Evolutionary conservation across 371 early-diverging fungal species (phyloP), one percentile per base, ranked within the genome.

Genomic region (Batkoa obscura): DNA sequence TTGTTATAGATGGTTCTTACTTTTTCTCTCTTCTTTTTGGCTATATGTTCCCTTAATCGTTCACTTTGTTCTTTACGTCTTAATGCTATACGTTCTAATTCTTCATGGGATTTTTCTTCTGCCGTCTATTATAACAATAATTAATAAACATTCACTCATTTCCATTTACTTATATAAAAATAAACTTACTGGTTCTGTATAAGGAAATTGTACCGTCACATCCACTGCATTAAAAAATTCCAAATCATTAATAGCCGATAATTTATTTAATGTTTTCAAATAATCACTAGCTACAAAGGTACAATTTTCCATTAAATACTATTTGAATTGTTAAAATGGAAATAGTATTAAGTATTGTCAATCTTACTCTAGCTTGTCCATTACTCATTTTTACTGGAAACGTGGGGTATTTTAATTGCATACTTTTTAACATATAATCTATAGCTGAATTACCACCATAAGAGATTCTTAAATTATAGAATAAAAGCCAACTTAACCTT

Each of bases 391-490:
- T 88, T 51, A 78, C 75, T 0, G 92, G 92, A 56, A 90, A 88
- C 0, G 79, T 79, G 0, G 91, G 84, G 60, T 90, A 93, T 64
- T 93, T 93, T 37, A 85, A 71, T 63, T 90, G 91, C 75, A 92
- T 71, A 2, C 87, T 69, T 62, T 86, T 86, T 36, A 84, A 68
- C 81, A 91, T 69, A 59, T 76, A 86, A 32, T 88, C 88, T 1
- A 81, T 75, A 39, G 84, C 73, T 57, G 79, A 69, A 12, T 68
- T 72, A n/a, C 84, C 83, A 35, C 86, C 86, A 62, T 75, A 79
- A 5, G 74, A 70, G 15, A 84, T 67, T 38, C 82, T 80, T 59
- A 43, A 33, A 13, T 17, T 1, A 32, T 55, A 57, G 42, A 34
- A 43, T 30, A 6, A 37, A 34, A 31, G 3, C 32, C 15, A 50